These are phyloP conservation scores for Datura wrightii DNA, from an alignment of 257 asterid genomes.

Conservation along the genomic window DNA sequence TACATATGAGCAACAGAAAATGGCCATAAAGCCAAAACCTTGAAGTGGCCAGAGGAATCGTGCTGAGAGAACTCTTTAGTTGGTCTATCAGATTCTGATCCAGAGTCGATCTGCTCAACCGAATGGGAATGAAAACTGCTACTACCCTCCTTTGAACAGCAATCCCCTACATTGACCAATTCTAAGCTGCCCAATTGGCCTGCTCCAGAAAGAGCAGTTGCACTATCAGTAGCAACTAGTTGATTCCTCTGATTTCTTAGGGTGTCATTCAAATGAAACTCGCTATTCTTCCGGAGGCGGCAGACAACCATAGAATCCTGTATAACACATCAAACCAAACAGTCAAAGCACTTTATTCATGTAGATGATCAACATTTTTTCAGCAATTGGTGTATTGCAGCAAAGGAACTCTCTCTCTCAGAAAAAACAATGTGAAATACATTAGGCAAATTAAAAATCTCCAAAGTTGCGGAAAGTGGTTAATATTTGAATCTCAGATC, in stretches of 20 bases:
- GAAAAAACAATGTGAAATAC: not conserved
- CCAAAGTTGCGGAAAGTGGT: not conserved
- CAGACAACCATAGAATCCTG: slow-evolving; percentile 87
- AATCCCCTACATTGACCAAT: slow-evolving; percentile 43
- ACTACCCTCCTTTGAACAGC: slow-evolving; percentile 60
- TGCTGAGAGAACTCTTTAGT: slow-evolving; percentile 43
- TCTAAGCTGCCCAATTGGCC: slow-evolving; percentile 48
- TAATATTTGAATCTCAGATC: not conserved
- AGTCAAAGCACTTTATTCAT: not conserved
- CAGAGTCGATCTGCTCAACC: slow-evolving; percentile 55
- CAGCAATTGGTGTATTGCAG: not conserved
- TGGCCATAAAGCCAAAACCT: slow-evolving; percentile 38
- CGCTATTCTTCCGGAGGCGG: slow-evolving; percentile 74
- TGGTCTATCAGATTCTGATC: slow-evolving; percentile 53
- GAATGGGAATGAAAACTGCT: slow-evolving; percentile 63
- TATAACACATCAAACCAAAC: slow-evolving; percentile 19
- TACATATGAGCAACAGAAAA: not conserved
- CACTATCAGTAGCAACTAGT: slow-evolving; percentile 30
- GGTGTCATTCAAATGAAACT: slow-evolving; percentile 57
- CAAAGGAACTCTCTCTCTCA: not conserved
- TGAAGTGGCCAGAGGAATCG: slow-evolving; percentile 40
- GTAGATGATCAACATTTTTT: not conserved
- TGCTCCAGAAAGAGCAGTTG: slow-evolving; percentile 43
- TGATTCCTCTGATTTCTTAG: slow-evolving; percentile 38
- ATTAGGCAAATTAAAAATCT: not conserved